These are phyloP conservation scores for Phoma sp. DNA, from an alignment of 2,329 filamentous ascomycete species.

Conservation along the genomic window DNA sequence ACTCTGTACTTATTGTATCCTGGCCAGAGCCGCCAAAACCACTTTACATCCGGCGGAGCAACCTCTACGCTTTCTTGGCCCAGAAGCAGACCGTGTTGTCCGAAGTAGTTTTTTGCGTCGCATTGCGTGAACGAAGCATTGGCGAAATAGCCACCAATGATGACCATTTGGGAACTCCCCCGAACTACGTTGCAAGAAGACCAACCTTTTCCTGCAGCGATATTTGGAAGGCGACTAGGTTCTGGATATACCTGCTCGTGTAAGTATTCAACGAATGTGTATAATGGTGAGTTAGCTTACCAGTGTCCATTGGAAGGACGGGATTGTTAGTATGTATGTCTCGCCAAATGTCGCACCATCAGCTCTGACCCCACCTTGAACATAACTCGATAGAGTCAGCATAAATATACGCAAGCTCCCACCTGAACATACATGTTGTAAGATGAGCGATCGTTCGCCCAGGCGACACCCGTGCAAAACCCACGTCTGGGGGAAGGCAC, in stretches of 20 bases:
- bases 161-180: constrained; percentile 61
- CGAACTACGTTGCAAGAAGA: constrained; percentile 62
- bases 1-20: constrained; percentile 34
- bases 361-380: constrained; percentile 63
- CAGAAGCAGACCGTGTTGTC: constrained; percentile 60
- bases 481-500: constrained; percentile 59
- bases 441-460: constrained; percentile 63
- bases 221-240: constrained; percentile 46
- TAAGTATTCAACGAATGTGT: constrained; percentile 31
- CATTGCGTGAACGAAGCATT: constrained; percentile 53
- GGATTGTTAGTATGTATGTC: constrained; percentile 65
- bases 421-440: constrained; percentile 64
- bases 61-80: constrained; percentile 48
- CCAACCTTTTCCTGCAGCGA: constrained; percentile 46
- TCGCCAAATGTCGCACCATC: constrained; percentile 63
- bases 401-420: not conserved
- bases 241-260: constrained; percentile 19
- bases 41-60: not conserved
- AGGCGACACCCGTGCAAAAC: constrained; percentile 65
- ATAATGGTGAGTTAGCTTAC: constrained; percentile 15
- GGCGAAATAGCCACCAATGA: constrained; percentile 62
- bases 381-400: constrained; percentile 53
- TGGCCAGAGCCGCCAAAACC: constrained; percentile 32
- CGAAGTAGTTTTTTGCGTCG: constrained; percentile 58
- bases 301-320: constrained; percentile 66